phyloP scores from a whole-genome alignment of 164 flowering plant species.

The Stephania japonica region DNA sequence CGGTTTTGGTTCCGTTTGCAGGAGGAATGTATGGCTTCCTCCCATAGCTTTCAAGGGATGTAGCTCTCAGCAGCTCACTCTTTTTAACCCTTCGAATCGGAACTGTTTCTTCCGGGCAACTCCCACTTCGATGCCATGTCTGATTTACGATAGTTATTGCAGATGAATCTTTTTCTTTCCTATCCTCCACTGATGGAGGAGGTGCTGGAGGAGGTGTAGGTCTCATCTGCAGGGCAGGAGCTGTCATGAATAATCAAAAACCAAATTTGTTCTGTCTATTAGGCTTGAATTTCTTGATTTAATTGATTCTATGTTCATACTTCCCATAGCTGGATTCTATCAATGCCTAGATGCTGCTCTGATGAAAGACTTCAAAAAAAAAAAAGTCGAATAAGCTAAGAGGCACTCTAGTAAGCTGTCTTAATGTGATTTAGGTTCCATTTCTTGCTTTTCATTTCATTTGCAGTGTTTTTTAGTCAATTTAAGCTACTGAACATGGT shows the following conservation, averaged over 20 bases:
- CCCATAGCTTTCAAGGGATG: conserved; percentile 19
- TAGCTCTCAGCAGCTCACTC: background rate
- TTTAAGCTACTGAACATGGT: background rate
- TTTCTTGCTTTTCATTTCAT: background rate
- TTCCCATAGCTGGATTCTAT: background rate
- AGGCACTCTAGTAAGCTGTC: background rate
- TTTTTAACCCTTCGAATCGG: conserved; percentile 38
- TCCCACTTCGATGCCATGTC: conserved; percentile 49
- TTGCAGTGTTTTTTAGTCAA: background rate
- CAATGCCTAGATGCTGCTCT: too few species aligned
- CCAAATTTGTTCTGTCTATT: background rate
- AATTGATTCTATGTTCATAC: background rate
- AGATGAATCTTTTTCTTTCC: background rate
- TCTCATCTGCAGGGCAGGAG: conserved; percentile 24
- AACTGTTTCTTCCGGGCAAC: conserved; percentile 51
- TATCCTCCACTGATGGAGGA: background rate
- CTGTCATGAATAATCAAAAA: background rate
- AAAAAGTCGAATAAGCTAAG: too few species aligned
- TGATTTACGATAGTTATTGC: conserved; percentile 19
- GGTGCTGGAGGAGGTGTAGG: conserved; percentile 23
- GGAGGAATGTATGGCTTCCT: conserved; percentile 18
- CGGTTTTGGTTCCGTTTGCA: background rate
- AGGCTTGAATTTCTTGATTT: background rate
- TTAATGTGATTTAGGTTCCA: background rate
- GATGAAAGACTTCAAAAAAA: background rate